Percentiles rank a stretch among this genome's conserved stretches.
Conservation (phyloP, 495 filamentous ascomycete genomes). For the Annulohypoxylon moriforme region DNA sequence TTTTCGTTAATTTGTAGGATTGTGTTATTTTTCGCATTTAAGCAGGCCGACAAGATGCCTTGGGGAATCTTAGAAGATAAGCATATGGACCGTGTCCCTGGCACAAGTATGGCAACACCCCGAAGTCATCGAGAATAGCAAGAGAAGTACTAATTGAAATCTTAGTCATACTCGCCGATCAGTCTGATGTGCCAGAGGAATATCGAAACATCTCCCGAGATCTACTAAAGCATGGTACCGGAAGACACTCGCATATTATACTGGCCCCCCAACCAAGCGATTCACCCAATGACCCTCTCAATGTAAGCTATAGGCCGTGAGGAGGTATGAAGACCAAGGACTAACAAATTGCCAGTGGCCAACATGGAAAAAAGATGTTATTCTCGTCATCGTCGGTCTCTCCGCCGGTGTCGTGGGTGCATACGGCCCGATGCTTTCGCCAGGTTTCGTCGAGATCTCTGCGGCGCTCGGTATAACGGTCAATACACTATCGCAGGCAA, state of each 20-base stretch:
- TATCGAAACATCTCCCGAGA: conserved; percentile 55
- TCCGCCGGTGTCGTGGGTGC: conserved; percentile 65
- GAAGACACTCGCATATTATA: conserved; percentile 59
- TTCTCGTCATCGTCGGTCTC: conserved; percentile 65
- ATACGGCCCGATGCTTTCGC: conserved; percentile 67
- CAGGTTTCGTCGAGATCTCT: conserved; percentile 57
- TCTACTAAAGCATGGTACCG: conserved; percentile 62
- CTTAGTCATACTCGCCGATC: conserved; percentile 58
- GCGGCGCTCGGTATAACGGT: conserved; percentile 50
- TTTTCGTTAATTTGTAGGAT: not conserved
- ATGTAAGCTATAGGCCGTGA: conserved; percentile 45
- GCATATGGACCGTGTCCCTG: conserved; percentile 59
- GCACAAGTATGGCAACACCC: conserved; percentile 54
- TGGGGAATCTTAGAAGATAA: conserved; percentile 50
- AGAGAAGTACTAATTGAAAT: conserved; percentile 19
- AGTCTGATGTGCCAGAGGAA: conserved; percentile 57
- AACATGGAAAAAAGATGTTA: conserved; percentile 64
- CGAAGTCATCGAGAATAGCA: not conserved
- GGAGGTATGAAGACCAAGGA: conserved; percentile 10
- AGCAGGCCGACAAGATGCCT: conserved; percentile 37
- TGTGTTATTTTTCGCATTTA: conserved; percentile 10
- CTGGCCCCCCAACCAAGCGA: conserved; percentile 66
- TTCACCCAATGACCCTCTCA: conserved; percentile 67
- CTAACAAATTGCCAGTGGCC: conserved; percentile 56
- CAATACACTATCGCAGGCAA: conserved; percentile 50